These are phyloP conservation scores for Collybiopsis luxurians DNA, from an alignment of 768 basidiomycete species.

Conservation along the genomic window DNA sequence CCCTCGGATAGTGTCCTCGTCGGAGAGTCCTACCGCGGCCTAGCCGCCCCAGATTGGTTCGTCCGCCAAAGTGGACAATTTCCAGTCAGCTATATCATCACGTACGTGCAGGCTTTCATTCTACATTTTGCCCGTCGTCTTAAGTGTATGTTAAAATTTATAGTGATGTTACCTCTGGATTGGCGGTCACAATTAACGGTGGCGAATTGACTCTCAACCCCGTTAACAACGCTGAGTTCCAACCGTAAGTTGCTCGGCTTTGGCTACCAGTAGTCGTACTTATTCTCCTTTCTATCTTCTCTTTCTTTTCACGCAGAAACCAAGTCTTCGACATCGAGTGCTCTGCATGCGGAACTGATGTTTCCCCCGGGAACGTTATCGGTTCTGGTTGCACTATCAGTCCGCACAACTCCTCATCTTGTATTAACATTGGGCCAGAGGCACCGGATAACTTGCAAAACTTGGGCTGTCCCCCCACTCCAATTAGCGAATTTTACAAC, in stretches of 20 bases:
- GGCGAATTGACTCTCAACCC: slow-evolving; percentile 2
- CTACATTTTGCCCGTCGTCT: too few relatives aligned
- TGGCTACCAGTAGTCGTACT: too few relatives aligned
- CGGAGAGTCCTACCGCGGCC: background rate
- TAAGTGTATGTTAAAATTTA: background rate
- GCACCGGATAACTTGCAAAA: background rate
- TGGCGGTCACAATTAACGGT: background rate
- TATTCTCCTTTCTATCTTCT: background rate
- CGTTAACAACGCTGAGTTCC: background rate
- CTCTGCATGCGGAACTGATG: background rate
- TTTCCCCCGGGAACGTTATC: background rate
- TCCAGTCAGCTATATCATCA: slow-evolving; percentile 1
- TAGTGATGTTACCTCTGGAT: background rate
- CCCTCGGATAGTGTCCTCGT: background rate
- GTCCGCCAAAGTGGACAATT: slow-evolving; percentile 1
- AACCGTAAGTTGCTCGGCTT: background rate
- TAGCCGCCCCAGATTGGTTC: background rate
- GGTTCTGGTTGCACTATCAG: background rate
- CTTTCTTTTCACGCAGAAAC: background rate
- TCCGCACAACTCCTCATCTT: background rate
- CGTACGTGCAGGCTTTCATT: too few relatives aligned
- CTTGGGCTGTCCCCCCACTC: background rate
- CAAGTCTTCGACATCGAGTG: slow-evolving; percentile 1
- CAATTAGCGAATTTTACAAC: background rate
- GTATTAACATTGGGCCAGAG: background rate